These are phyloP conservation scores for Syzygium oleosum DNA, from an alignment of 345 rosid genomes.

Conservation along the genomic window DNA sequence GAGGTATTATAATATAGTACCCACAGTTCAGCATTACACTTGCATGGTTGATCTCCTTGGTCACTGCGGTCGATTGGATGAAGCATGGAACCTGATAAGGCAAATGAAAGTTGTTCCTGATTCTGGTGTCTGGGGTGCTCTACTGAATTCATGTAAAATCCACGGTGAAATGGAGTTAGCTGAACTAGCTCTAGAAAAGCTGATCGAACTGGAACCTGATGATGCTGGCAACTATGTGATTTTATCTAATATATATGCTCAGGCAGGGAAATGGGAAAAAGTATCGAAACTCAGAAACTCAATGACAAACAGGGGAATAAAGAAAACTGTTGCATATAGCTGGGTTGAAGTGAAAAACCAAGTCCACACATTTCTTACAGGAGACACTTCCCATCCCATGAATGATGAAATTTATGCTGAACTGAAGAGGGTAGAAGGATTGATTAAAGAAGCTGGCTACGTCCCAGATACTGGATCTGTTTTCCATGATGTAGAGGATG, in stretches of 20 bases:
- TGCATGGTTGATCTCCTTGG: constrained; percentile 37
- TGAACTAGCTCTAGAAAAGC: constrained; percentile 22
- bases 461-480: constrained; percentile 21
- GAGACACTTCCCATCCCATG: constrained; percentile 26
- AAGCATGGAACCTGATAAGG: constrained; percentile 24
- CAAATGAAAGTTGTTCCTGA: constrained; percentile 22
- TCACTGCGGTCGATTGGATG: constrained; percentile 21
- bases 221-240: constrained; percentile 24
- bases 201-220: constrained; percentile 25
- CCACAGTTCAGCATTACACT: constrained; percentile 27
- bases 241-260: constrained; percentile 27
- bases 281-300: constrained; percentile 18
- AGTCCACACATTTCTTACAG: constrained; percentile 27
- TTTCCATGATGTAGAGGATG: constrained; percentile 32
- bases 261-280: constrained; percentile 23
- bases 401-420: constrained; percentile 18
- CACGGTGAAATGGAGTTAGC: constrained; percentile 22
- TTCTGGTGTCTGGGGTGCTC: constrained; percentile 32
- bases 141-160: constrained; percentile 25
- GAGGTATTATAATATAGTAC: constrained; percentile 9
- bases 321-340: constrained; percentile 29
- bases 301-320: constrained; percentile 20
- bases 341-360: constrained; percentile 31
- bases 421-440: constrained; percentile 21
- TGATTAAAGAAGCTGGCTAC: constrained; percentile 27